Base-by-base conservation (phyloP, 805 yeast species). In the Ogataea henricii region DNA sequence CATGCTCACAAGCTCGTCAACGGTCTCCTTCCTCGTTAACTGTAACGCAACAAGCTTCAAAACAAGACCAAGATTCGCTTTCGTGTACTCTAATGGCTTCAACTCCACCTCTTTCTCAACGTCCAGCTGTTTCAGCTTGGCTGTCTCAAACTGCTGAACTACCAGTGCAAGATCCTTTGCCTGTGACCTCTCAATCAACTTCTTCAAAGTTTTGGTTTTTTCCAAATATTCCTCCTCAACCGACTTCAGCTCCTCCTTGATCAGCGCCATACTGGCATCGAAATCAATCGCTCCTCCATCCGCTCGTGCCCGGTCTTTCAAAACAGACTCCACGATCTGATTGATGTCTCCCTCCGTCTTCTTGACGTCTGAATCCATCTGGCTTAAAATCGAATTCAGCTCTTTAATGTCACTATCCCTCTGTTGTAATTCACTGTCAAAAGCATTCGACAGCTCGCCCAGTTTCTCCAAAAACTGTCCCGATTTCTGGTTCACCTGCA, bases 41-140 rank as follows among this genome's bases (percentile, higher is more conserved):
- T 86, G 92, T 29, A 81, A 62, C 39, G 71, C 63, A 2, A 83
- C 72, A 41, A 87, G 67, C 40, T 71, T 67, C n/a, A 72, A 53
- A 6, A 74, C 67, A 13, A 71, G 53, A 12, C 57, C 52, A 21
- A 66, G 16, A 25, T 52, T 52, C 14, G 65, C 66, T 7, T 52
- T 48, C 14, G 57, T 52, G 25, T 53, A 50, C 27, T 57, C 51
- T 3, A 61, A 57, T 1, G 64, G 61, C 35, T 49, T 38, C 43
- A 56, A 25, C 25, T 52, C 57, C 22, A 49, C 52, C 36, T 51
- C 60, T 13, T 54, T 49, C 30, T 46, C 43, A 18, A 53, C 45
- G 25, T 54, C 48, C 34, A 48, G 14, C 26, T 49, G 48, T 16
- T 47, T 53, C 25, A 60, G 35, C 36, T 45, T 43, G 13, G 64